Evolutionary conservation across 75 land plant species (phyloP).

Genomic region (Picea glauca): DNA sequence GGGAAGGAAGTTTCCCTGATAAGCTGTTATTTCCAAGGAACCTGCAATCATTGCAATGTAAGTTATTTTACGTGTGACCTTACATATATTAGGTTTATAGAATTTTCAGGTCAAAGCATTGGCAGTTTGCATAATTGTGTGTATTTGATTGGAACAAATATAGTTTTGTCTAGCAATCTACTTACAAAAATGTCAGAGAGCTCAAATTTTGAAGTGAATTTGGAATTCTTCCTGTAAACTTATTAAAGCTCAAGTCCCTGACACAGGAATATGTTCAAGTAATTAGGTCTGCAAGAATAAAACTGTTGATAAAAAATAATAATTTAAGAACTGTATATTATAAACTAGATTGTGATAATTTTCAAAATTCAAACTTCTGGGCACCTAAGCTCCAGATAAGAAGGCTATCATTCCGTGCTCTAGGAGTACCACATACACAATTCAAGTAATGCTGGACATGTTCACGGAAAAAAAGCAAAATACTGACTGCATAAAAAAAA

Average conservation of each 20-base stretch:
- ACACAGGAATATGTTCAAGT: neutral
- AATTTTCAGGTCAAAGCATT: too few species aligned
- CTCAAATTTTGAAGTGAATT: neutral
- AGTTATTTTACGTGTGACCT: neutral
- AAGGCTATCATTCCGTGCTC: too few species aligned
- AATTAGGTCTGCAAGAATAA: neutral
- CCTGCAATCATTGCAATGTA: neutral
- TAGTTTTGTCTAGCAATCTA: neutral
- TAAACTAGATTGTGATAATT: too few species aligned
- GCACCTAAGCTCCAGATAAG: too few species aligned
- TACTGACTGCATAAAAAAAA: too few species aligned
- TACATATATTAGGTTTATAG: too few species aligned
- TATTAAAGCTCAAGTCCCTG: constrained; percentile 9
- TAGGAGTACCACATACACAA: too few species aligned
- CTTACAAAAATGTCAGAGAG: neutral
- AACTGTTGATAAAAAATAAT: neutral
- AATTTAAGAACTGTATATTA: too few species aligned
- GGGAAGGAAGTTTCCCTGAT: constrained; percentile 3
- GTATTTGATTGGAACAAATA: neutral
- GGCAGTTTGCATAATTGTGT: neutral
- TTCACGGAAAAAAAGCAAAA: too few species aligned
- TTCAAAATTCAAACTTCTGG: too few species aligned
- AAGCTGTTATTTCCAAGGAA: constrained; percentile 1
- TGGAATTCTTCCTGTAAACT: constrained; percentile 3
- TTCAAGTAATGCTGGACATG: too few species aligned